Evolutionary conservation across 2,329 filamentous ascomycete species (phyloP).

Genomic region (Aspergillus japonicus): DNA sequence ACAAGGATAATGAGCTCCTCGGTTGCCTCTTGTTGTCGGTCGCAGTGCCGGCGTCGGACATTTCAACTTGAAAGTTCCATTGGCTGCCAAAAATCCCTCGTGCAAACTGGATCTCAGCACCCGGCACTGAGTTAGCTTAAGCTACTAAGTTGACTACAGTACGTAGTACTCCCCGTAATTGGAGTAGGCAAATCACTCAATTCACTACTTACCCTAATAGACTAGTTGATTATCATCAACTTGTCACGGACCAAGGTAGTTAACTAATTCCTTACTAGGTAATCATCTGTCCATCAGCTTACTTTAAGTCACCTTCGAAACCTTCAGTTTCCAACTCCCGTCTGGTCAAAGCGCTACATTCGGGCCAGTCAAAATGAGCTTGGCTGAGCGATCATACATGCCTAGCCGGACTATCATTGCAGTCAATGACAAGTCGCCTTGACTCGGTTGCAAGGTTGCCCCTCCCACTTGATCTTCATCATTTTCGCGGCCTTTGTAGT

Average conservation of each 20-base stretch:
- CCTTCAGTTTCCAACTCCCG: neutral
- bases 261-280: no score
- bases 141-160: no score
- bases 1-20: neutral
- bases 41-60: no score
- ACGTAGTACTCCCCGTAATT: no score
- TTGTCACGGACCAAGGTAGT: no score
- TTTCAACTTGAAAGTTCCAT: slow-evolving; percentile 5
- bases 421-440: neutral
- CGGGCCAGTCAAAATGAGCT: neutral
- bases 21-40: neutral
- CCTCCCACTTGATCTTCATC: neutral
- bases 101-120: slow-evolving; percentile 8
- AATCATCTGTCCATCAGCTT: no score
- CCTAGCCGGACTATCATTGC: neutral
- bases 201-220: no score
- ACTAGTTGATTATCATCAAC: no score
- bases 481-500: neutral
- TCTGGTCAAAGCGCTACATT: neutral
- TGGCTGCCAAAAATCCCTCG: slow-evolving; percentile 25
- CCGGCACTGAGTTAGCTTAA: no score
- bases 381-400: neutral
- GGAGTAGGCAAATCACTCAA: no score
- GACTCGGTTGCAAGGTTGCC: neutral
- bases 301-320: no score